phyloP scores from a whole-genome alignment of 2,329 filamentous ascomycete species.

The Aspergillus quadricinctus region DNA sequence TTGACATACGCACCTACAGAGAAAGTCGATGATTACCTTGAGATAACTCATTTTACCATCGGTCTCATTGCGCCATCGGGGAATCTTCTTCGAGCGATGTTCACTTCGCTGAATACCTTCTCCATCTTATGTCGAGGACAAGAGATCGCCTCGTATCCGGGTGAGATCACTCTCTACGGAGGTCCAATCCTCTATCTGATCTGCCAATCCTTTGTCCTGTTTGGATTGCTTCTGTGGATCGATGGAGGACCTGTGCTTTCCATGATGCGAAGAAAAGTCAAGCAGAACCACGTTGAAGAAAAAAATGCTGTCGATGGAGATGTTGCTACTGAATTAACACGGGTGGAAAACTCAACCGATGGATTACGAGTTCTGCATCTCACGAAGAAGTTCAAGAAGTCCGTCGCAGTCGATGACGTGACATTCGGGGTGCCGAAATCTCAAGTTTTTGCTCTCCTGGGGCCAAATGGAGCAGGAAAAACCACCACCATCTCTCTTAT shows the following conservation, averaged over 20 bases:
- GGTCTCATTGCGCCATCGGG: slow-evolving; percentile 71
- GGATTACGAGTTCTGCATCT: slow-evolving; percentile 76
- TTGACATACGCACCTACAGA: slow-evolving; percentile 70
- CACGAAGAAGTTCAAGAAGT: slow-evolving; percentile 71
- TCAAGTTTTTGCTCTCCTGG: slow-evolving; percentile 83
- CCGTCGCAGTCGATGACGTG: slow-evolving; percentile 80
- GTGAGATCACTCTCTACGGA: slow-evolving; percentile 69
- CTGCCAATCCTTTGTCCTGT: slow-evolving; percentile 66
- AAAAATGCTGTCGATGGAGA: slow-evolving; percentile 50
- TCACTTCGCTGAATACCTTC: slow-evolving; percentile 78
- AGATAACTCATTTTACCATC: slow-evolving; percentile 70
- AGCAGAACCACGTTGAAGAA: slow-evolving; percentile 41
- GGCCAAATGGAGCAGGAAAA: slow-evolving; percentile 89
- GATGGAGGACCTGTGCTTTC: slow-evolving; percentile 69
- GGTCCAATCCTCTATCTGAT: slow-evolving; percentile 80
- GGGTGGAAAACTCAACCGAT: slow-evolving; percentile 59
- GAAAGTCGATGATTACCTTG: slow-evolving; percentile 62
- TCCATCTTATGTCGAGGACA: slow-evolving; percentile 67
- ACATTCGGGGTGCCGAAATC: slow-evolving; percentile 75
- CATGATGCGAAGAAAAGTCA: slow-evolving; percentile 44
- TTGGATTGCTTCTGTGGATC: slow-evolving; percentile 70
- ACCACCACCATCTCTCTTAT: slow-evolving; percentile 86
- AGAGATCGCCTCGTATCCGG: slow-evolving; percentile 63
- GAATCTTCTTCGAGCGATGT: slow-evolving; percentile 68
- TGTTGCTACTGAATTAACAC: slow-evolving; percentile 59